Percentiles rank a stretch among this genome's conserved stretches.
These are phyloP conservation scores for Bremia lactucae DNA, from an alignment of 352 stramenopile species.

Conservation along the genomic window DNA sequence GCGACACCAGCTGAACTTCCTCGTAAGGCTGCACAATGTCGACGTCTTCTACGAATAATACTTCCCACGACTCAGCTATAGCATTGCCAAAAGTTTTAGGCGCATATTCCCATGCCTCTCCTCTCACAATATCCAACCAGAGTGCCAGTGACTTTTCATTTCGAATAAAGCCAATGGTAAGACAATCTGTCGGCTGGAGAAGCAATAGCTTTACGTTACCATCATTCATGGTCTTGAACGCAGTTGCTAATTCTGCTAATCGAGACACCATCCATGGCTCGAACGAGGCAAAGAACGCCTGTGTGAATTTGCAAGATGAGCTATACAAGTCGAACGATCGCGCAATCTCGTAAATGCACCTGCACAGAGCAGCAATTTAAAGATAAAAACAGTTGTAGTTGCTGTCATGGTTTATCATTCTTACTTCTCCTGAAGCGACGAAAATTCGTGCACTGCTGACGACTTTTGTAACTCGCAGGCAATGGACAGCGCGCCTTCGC, in stretches of 20 bases:
- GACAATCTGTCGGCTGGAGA: constrained; percentile 38
- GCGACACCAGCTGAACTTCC: constrained; percentile 35
- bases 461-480: constrained; percentile 45
- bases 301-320: constrained; percentile 44
- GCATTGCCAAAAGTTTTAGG: constrained; percentile 18
- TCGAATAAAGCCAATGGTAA: constrained; percentile 64
- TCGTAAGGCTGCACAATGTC: constrained; percentile 52
- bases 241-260: constrained; percentile 45
- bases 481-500: constrained; percentile 46
- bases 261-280: constrained; percentile 73
- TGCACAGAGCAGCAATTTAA: constrained; percentile 7
- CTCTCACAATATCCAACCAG: constrained; percentile 26
- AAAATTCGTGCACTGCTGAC: constrained; percentile 20
- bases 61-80: constrained; percentile 59
- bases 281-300: constrained; percentile 49
- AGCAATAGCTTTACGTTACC: constrained; percentile 52
- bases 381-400: too few species aligned
- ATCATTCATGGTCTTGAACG: constrained; percentile 64
- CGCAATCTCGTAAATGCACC: constrained; percentile 64
- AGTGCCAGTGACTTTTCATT: constrained; percentile 36
- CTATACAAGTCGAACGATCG: constrained; percentile 65
- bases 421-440: constrained; percentile 55
- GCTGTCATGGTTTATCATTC: too few species aligned
- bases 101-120: constrained; percentile 31
- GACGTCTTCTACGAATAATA: constrained; percentile 58